phyloP scores from a whole-genome alignment of 345 rosid species.

The Eucalyptus shirleyi region DNA sequence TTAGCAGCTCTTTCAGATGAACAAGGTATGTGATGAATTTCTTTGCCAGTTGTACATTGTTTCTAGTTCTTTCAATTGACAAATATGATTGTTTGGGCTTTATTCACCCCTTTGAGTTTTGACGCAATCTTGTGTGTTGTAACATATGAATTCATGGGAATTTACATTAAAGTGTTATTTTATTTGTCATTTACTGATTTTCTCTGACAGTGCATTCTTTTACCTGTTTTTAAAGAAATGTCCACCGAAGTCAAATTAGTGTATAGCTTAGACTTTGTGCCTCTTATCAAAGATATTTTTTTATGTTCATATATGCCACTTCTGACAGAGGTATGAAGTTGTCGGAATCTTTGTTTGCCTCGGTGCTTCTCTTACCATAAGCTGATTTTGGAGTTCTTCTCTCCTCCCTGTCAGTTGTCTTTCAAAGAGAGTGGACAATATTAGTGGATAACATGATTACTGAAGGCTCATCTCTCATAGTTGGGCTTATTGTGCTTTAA shows the following conservation, averaged over 20 bases:
- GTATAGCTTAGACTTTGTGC: background rate
- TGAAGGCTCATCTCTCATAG: background rate
- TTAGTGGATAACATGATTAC: background rate
- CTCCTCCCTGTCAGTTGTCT: background rate
- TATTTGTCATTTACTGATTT: background rate
- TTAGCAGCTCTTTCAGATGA: slow-evolving; percentile 55
- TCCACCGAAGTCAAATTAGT: background rate
- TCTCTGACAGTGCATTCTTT: background rate
- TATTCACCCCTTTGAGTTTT: background rate
- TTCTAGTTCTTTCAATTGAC: background rate
- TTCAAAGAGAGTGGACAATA: background rate
- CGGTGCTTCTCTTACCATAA: background rate
- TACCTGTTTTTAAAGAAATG: background rate
- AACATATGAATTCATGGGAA: background rate
- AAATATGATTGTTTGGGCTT: background rate
- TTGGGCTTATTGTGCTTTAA: background rate
- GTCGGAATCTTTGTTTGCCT: background rate
- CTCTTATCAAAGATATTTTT: background rate
- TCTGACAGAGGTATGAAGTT: background rate
- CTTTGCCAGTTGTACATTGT: background rate
- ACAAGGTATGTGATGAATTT: slow-evolving; percentile 31
- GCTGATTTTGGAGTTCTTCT: background rate
- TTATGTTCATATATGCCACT: background rate
- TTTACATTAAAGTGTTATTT: background rate
- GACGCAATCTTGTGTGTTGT: background rate